phyloP scores from a whole-genome alignment of 768 basidiomycete species.

The Crassisporium funariophilum region DNA sequence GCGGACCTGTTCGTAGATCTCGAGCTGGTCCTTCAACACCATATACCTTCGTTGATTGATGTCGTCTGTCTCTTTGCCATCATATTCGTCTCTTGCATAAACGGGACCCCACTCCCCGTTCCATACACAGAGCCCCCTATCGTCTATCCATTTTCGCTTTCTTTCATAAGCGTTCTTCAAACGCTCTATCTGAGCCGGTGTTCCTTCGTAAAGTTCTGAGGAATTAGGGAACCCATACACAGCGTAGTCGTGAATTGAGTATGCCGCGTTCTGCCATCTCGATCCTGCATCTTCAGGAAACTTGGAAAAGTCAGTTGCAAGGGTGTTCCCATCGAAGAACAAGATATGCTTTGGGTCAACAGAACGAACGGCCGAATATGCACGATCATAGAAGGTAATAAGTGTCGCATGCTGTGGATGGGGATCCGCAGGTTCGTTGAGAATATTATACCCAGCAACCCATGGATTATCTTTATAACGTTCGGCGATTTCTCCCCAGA shows the following conservation, averaged over 20 bases:
- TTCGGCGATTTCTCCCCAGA: constrained; percentile 73
- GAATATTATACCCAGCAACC: constrained; percentile 84
- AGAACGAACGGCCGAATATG: constrained; percentile 68
- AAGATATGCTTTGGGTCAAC: constrained; percentile 72
- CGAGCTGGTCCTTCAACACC: constrained; percentile 73
- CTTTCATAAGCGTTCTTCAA: constrained; percentile 60
- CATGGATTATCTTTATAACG: constrained; percentile 76
- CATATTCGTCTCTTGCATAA: constrained; percentile 64
- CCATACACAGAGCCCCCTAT: constrained; percentile 67
- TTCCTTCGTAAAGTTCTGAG: constrained; percentile 59
- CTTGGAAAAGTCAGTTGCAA: constrained; percentile 74
- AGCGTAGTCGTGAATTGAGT: constrained; percentile 79
- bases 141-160: constrained; percentile 78
- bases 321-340: constrained; percentile 85
- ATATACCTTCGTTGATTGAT: constrained; percentile 67
- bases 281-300: constrained; percentile 60
- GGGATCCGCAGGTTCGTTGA: constrained; percentile 82
- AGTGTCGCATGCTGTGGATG: constrained; percentile 54
- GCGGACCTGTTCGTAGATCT: constrained; percentile 64
- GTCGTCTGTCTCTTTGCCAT: constrained; percentile 61
- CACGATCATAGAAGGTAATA: constrained; percentile 64
- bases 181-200: constrained; percentile 50
- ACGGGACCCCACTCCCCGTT: constrained; percentile 88
- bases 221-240: constrained; percentile 70
- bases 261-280: constrained; percentile 70